Evolutionary conservation across 2,329 filamentous ascomycete species (phyloP).

Genomic region (Orbilia quercus): DNA sequence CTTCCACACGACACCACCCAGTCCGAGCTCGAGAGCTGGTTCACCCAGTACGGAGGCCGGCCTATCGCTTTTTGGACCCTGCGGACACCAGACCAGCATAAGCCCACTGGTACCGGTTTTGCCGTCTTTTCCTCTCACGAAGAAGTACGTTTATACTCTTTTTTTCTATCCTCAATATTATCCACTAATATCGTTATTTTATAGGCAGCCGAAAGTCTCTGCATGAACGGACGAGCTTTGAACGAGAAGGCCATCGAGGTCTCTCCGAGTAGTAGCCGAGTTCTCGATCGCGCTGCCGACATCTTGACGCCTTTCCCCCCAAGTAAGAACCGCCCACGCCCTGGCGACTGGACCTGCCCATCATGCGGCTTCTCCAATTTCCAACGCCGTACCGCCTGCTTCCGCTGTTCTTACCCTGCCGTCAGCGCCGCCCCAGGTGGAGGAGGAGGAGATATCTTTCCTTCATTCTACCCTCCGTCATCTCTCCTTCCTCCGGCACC

Average conservation of each 20-base stretch:
- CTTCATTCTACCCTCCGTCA: constrained; percentile 75
- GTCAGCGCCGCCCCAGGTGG: constrained; percentile 76
- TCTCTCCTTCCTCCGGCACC: constrained; percentile 81
- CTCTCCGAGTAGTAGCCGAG: constrained; percentile 94
- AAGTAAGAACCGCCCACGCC: constrained; percentile 96
- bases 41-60: constrained; percentile 96
- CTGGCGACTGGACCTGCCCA: constrained; percentile 98
- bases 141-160: constrained; percentile 72
- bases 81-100: constrained; percentile 96
- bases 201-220: constrained; percentile 94
- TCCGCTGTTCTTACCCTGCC: constrained; percentile 98
- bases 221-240: constrained; percentile 97
- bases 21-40: constrained; percentile 99
- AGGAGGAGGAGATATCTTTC: constrained; percentile 75
- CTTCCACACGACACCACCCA: constrained; percentile 98
- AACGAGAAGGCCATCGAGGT: constrained; percentile 99
- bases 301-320: constrained; percentile 97
- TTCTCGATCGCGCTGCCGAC: constrained; percentile 92
- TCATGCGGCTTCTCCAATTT: constrained; percentile 99
- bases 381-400: constrained; percentile 96
- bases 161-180: constrained; percentile 21
- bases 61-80: constrained; percentile 99
- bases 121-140: constrained; percentile 99
- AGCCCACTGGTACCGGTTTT: constrained; percentile 98
- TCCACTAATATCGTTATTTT: constrained; percentile 38